A percentile compares a stretch with the other conserved stretches of the same genome.
Conservation (phyloP, 139 green algal genomes). For the Spirogloea muscicola region DNA sequence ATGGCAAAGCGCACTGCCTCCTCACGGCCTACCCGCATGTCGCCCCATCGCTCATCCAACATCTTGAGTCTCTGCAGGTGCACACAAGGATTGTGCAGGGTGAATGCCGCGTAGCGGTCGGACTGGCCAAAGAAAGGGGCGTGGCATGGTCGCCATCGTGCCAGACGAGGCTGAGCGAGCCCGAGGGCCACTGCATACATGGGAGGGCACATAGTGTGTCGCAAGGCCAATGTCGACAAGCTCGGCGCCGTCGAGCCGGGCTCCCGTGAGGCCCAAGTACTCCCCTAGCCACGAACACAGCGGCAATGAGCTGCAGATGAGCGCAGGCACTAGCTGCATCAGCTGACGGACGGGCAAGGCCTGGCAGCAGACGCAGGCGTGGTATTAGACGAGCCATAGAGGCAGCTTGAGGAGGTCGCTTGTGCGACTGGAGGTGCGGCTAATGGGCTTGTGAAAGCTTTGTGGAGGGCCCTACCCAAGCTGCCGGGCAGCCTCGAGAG, state of each 20-base stretch:
- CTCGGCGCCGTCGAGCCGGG: constrained; percentile 26
- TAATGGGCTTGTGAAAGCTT: too few species aligned
- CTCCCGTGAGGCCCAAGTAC: constrained; percentile 42
- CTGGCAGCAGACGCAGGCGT: too few species aligned
- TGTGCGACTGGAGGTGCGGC: too few species aligned
- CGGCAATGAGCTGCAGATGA: not conserved
- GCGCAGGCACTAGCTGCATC: too few species aligned
- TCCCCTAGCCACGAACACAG: constrained; percentile 15
- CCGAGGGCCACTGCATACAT: too few species aligned
- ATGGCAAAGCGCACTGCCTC: constrained; percentile 9
- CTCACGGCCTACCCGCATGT: not conserved
- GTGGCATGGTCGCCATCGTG: not conserved
- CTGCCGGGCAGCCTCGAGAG: constrained; percentile 52
- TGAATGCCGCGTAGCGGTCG: not conserved
- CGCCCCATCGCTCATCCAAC: constrained; percentile 14
- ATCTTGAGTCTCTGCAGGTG: constrained; percentile 8
- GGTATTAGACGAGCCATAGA: too few species aligned
- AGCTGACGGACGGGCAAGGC: too few species aligned
- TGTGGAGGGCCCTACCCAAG: too few species aligned
- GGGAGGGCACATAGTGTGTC: constrained; percentile 41
- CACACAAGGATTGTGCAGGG: not conserved
- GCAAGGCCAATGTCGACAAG: constrained; percentile 37
- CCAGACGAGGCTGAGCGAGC: not conserved
- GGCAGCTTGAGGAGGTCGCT: too few species aligned
- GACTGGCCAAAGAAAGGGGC: not conserved